Evolutionary conservation across 768 basidiomycete genomes (phyloP), one percentile per base, ranked within the genome.

Genomic region (Sutorius australiensis): DNA sequence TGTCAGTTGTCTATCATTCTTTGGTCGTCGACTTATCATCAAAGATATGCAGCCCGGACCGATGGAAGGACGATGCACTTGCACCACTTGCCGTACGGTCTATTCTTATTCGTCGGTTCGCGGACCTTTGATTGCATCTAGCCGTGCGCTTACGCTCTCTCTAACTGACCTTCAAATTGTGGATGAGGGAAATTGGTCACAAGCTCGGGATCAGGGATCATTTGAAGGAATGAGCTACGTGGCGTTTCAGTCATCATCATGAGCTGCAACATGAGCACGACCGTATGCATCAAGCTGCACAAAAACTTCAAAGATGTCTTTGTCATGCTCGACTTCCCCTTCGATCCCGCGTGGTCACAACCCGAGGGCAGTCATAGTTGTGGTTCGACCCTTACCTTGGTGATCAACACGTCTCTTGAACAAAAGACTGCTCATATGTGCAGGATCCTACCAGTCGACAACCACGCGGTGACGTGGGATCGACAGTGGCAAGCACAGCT

Each of bases 401-500:
- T 80, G 36, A 64, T 86, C 54, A 79, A 67, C 60, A 68, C 73
- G 0, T 80, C 77, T 5, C 42, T 79, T n/a, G 73, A 76, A 19
- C 68, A 66, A 5, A 71, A 77, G 0, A 77, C 80, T 10, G 49
- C 64, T 5, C 78, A 79, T 45, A 68, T 86, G 28, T 65, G 71
- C n/a, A 63, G 73, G 0, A 72, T 81, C 27, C 64, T 82, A 19
- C 73, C 74, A 1, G 67, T 79, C 39, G 82, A 84, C 50, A 65
- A 71, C 45, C 62, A 60, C 32, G 48, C 80, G 45, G 58, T 82
- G 27, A 60, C 65, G 16, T 77, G 80, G 51, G 65, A 67, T 32
- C 59, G 79, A 48, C 77, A 78, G 55, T 87, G 84, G 83, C 81
- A 87, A 55, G 77, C 82, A 0, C 81, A 84, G 55, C 76, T 84